Evolutionary conservation across 2,329 filamentous ascomycete species (phyloP), one percentile per base, ranked within the genome.

Genomic region (Paraconiothyrium sp.): DNA sequence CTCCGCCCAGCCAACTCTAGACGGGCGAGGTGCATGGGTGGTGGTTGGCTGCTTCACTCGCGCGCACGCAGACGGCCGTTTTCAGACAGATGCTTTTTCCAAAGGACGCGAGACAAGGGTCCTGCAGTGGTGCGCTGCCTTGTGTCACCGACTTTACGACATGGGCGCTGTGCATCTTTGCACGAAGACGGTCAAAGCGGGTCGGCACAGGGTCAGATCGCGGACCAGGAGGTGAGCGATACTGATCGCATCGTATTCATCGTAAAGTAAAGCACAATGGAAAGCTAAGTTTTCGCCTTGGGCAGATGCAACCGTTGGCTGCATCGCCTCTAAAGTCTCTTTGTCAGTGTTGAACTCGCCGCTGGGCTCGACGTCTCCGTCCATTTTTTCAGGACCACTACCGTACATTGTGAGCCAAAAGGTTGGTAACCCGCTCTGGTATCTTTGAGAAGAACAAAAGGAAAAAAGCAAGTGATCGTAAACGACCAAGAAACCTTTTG

Each of bases 381-480:
- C 51, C 51, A 20, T 13, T 16, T 51, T 60, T 56, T 52, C 47
- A 35, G 52, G 50, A 59, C 57, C 20, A 68, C 69, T 75, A 76
- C 71, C 69, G 61, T 74, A 76, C 72, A 76, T 57, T 72, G 55
- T 64, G 43, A 54, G 75, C 71, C 60, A 68, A 63, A 63, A 64
- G 58, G 61, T 64, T 43, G 49, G 20, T 30, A 62, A 64, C 64
- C 58, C 58, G 74, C 75, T 76, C 75, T 77, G 76, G 76, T 78
- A 78, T 78, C 76, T 75, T 71, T 67, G 62, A 61, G 62, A 67
- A 65, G 59, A 55, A 73, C 69, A 66, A 67, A 60, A 57, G 49
- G 64, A 72, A 71, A 71, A 65, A 70, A 65, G n/a, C 46, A 57
- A 67, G 72, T 72, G 67, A 74, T 64, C 51, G 71, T 70, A 60